Percentiles rank a stretch among this genome's conserved stretches.
Evolutionary conservation across 805 yeast species (phyloP).

Genomic region (Saccharomycopsis sp.): DNA sequence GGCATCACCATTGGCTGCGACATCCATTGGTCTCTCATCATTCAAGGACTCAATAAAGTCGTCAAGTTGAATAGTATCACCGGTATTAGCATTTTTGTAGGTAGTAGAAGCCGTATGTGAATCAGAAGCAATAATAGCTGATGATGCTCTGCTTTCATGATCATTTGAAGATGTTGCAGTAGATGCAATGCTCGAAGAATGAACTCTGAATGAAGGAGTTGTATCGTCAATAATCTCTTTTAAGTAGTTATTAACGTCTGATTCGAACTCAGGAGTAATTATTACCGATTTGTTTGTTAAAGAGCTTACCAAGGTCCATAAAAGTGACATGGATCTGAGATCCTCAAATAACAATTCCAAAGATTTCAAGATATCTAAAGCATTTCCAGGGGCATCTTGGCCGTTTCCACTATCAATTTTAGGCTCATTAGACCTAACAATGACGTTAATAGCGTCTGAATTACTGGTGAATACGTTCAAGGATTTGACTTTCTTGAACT

Average conservation of each 20-base stretch:
- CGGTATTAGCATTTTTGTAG: neutral
- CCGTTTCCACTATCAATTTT: neutral
- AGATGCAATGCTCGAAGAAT: neutral
- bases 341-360: slow-evolving; percentile 4
- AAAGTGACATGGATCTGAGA: slow-evolving; percentile 14
- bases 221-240: slow-evolving; percentile 10
- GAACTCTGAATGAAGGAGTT: slow-evolving; percentile 4
- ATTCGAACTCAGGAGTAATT: slow-evolving; percentile 1
- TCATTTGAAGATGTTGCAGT: neutral
- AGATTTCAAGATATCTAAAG: neutral
- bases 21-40: neutral
- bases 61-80: neutral
- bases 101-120: neutral
- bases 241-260: neutral
- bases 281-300: slow-evolving; percentile 1
- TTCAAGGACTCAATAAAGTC: slow-evolving; percentile 3
- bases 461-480: slow-evolving; percentile 3
- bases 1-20: neutral
- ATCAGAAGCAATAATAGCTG: neutral
- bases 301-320: slow-evolving; percentile 16
- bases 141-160: slow-evolving; percentile 1
- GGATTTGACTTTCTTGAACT: slow-evolving; percentile 8
- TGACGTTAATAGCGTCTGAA: neutral
- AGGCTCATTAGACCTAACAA: neutral
- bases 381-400: neutral